Percentiles rank a stretch among this genome's conserved stretches.
Conservation (phyloP, 192 early-diverging fungal species). For the Backusella westeae region DNA sequence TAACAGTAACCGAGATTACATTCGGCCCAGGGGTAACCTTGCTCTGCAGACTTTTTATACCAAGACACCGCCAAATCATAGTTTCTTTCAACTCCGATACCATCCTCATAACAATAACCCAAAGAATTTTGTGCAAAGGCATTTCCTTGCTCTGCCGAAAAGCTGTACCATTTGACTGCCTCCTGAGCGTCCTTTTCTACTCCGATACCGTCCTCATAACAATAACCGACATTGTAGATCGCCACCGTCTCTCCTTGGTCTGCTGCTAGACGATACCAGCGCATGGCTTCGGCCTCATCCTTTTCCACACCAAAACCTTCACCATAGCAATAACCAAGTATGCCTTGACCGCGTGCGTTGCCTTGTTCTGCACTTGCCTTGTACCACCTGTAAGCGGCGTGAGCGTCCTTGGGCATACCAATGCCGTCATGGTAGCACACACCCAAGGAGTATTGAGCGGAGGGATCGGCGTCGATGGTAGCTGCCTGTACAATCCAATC, state of each 20-base stretch:
- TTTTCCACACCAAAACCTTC: conserved; percentile 68
- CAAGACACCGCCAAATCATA: conserved; percentile 60
- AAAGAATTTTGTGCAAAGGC: conserved; percentile 76
- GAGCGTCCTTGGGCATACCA: conserved; percentile 63
- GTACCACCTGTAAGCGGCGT: conserved; percentile 69
- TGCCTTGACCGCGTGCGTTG: conserved; percentile 57
- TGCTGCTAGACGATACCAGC: conserved; percentile 52
- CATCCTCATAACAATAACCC: conserved; percentile 80
- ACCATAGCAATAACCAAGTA: conserved; percentile 77
- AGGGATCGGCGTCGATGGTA: conserved; percentile 47
- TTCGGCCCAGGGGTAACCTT: conserved; percentile 49
- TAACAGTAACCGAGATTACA: conserved; percentile 81
- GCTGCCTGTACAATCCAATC: conserved; percentile 65
- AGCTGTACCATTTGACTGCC: conserved; percentile 63
- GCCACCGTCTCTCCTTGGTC: conserved; percentile 53
- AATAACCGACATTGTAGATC: conserved; percentile 53
- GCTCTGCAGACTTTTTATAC: conserved; percentile 47
- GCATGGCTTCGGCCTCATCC: conserved; percentile 62
- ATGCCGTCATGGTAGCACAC: conserved; percentile 79
- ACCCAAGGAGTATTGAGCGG: conserved; percentile 62
- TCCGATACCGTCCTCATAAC: conserved; percentile 57
- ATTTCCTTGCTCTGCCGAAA: conserved; percentile 63
- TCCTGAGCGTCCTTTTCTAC: conserved; percentile 42
- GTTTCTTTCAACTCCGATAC: conserved; percentile 55
- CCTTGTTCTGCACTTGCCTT: conserved; percentile 56